phyloP scores from a whole-genome alignment of 495 filamentous ascomycete genomes.

The Thozetella sp. region DNA sequence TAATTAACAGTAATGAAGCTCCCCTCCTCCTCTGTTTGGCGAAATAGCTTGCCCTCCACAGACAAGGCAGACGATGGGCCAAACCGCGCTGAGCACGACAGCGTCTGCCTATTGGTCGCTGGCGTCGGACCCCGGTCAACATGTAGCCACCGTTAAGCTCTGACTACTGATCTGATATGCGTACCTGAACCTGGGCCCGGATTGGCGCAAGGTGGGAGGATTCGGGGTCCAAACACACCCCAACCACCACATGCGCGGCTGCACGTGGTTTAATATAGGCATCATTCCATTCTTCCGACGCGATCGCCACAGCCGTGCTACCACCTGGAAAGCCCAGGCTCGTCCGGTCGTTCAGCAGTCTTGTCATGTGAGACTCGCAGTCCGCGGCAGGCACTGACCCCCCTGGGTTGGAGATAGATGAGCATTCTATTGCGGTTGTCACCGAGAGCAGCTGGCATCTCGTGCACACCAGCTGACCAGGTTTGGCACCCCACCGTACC shows the following conservation, averaged over 20 bases:
- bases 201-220: constrained; percentile 7
- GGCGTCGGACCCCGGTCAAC: too few species aligned
- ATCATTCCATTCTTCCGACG: constrained; percentile 21
- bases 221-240: constrained; percentile 6
- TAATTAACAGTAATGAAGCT: constrained; percentile 26
- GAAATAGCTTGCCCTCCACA: constrained; percentile 14
- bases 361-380: constrained; percentile 19
- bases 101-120: constrained; percentile 16
- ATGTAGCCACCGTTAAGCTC: background rate
- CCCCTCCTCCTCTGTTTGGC: constrained; percentile 25
- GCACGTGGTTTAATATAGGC: constrained; percentile 28
- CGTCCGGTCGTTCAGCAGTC: constrained; percentile 11
- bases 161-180: background rate
- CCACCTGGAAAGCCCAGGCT: background rate
- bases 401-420: constrained; percentile 31
- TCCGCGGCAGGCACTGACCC: constrained; percentile 7
- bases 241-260: constrained; percentile 8
- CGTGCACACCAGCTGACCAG: constrained; percentile 22
- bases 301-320: constrained; percentile 12
- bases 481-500: constrained; percentile 25
- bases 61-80: constrained; percentile 3
- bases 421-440: constrained; percentile 10
- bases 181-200: constrained; percentile 9
- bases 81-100: constrained; percentile 13
- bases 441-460: constrained; percentile 18